phyloP scores from a whole-genome alignment of 495 filamentous ascomycete species.

The Aspergillus saccharolyticus region DNA sequence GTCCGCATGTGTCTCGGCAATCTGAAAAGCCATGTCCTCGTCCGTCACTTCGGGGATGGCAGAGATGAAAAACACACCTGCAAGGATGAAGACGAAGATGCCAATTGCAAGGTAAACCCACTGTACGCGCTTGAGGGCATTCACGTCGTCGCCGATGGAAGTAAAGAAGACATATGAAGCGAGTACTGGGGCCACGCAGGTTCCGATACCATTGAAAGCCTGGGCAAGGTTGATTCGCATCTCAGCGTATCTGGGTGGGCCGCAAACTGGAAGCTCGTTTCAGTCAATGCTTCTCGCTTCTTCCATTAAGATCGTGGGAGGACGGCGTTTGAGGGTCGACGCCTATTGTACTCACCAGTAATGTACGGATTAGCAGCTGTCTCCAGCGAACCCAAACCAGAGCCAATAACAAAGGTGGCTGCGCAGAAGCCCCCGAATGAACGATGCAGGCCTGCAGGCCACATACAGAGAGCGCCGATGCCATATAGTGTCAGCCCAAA shows the following conservation, averaged over 20 bases:
- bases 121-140: conserved; percentile 55
- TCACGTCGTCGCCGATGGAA: conserved; percentile 43
- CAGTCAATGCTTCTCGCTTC: conserved; percentile 1
- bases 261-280: conserved; percentile 34
- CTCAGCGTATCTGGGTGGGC: conserved; percentile 47
- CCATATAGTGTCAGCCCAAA: conserved; percentile 48
- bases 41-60: conserved; percentile 53
- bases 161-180: conserved; percentile 66
- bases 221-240: conserved; percentile 63
- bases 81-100: conserved; percentile 62
- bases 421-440: conserved; percentile 58
- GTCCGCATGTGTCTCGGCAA: conserved; percentile 38
- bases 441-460: conserved; percentile 47
- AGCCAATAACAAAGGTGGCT: conserved; percentile 55
- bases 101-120: conserved; percentile 73
- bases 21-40: conserved; percentile 53
- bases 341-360: conserved; percentile 27
- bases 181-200: conserved; percentile 60
- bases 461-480: conserved; percentile 51
- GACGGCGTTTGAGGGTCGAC: background rate
- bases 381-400: conserved; percentile 50
- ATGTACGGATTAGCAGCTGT: conserved; percentile 55
- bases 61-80: conserved; percentile 39
- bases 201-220: conserved; percentile 62
- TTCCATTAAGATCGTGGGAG: background rate